Conservation (phyloP, 345 rosid species). For the Eucalyptus virginea region DNA sequence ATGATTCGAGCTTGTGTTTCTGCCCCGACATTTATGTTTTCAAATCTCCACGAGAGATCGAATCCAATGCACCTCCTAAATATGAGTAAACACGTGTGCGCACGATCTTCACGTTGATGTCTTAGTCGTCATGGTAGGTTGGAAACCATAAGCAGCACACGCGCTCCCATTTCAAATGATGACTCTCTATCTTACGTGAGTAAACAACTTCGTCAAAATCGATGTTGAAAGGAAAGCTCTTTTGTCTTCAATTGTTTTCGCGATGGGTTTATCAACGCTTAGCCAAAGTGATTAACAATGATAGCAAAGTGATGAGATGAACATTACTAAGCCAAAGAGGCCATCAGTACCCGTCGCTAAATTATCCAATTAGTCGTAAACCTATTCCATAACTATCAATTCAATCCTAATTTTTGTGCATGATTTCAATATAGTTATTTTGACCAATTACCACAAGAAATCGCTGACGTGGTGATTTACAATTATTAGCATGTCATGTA, state of each 20-base stretch:
- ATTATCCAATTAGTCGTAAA: neutral
- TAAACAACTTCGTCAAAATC: neutral
- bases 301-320: neutral
- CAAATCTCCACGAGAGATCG: neutral
- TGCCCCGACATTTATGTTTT: neutral
- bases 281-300: neutral
- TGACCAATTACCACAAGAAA: rapidly evolving
- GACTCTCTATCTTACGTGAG: neutral
- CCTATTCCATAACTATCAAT: too few relatives aligned
- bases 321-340: neutral
- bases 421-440: too few relatives aligned
- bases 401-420: neutral
- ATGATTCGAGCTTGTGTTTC: neutral
- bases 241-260: neutral
- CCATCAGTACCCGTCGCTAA: neutral
- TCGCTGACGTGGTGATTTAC: rapidly evolving
- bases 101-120: neutral
- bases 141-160: neutral
- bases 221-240: neutral
- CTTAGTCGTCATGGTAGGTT: neutral
- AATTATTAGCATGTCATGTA: too few relatives aligned
- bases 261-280: neutral
- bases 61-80: neutral
- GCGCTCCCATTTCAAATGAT: neutral
- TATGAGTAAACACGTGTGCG: neutral